Evolutionary conservation across 2,329 filamentous ascomycete species (phyloP).

Genomic region (Penicillium sp.): DNA sequence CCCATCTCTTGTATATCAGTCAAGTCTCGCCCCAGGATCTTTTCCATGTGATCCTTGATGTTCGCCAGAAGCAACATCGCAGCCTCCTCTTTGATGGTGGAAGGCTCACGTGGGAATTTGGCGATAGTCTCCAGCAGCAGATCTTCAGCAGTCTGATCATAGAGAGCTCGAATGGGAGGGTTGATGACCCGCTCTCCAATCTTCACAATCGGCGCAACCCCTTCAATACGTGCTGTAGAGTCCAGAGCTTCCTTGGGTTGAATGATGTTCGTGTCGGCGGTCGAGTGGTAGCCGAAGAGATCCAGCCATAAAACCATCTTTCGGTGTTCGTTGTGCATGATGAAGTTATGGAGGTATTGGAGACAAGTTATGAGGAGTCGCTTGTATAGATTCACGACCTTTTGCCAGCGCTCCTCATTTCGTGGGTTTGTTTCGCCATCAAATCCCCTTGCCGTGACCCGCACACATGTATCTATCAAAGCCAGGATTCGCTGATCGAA

Average conservation of each 20-base stretch:
- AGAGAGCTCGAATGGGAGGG: conserved; percentile 46
- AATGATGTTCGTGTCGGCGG: conserved; percentile 50
- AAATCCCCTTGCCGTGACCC: conserved; percentile 66
- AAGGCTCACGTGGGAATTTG: conserved; percentile 48
- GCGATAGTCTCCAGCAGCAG: conserved; percentile 49
- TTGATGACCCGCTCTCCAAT: conserved; percentile 49
- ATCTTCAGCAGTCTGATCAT: conserved; percentile 50
- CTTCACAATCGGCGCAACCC: conserved; percentile 48
- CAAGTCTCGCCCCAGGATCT: conserved; percentile 48
- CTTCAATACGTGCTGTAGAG: conserved; percentile 40
- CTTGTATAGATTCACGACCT: conserved; percentile 67
- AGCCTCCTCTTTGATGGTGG: conserved; percentile 52
- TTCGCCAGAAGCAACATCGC: conserved; percentile 53
- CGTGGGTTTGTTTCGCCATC: conserved; percentile 65
- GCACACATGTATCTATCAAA: conserved; percentile 65
- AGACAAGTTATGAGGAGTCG: conserved; percentile 66
- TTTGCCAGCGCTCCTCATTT: conserved; percentile 68
- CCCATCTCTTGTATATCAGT: conserved; percentile 52
- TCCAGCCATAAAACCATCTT: conserved; percentile 69
- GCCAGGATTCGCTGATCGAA: conserved; percentile 66
- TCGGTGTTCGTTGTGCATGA: conserved; percentile 66
- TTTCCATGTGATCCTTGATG: conserved; percentile 55
- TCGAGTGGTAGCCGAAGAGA: conserved; percentile 62
- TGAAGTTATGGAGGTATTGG: conserved; percentile 69
- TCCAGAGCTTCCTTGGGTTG: conserved; percentile 49